These are phyloP conservation scores for Alternaria alternata DNA, from an alignment of 2,329 filamentous ascomycete genomes.

Conservation along the genomic window DNA sequence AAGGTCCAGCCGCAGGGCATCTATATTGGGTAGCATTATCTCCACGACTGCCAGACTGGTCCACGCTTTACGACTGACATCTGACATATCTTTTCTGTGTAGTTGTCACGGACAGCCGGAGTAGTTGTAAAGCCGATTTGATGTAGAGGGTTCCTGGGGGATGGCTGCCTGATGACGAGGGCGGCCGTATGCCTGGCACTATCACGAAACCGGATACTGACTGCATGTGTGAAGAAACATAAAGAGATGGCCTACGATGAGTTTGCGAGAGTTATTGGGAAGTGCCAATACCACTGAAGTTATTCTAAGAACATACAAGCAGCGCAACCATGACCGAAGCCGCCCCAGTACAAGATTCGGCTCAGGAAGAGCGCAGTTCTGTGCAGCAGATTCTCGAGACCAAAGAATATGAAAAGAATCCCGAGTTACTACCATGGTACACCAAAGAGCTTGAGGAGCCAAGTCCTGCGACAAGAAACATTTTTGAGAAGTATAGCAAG, in stretches of 20 bases:
- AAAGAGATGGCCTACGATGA: background rate
- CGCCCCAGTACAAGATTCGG: constrained; percentile 1
- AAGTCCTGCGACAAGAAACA: constrained; percentile 37
- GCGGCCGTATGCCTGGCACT: constrained; percentile 8
- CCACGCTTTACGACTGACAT: background rate
- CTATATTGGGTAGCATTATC: constrained; percentile 1
- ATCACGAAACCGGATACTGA: background rate
- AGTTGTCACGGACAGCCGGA: background rate
- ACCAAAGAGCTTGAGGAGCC: constrained; percentile 41
- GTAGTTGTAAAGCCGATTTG: constrained; percentile 4
- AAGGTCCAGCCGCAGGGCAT: constrained; percentile 22
- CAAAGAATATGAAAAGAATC: constrained; percentile 30
- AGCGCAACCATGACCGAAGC: constrained; percentile 21
- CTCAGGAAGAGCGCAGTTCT: constrained; percentile 13
- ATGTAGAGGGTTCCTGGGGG: constrained; percentile 15
- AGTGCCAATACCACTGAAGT: background rate
- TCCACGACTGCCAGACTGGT: background rate
- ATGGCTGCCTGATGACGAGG: constrained; percentile 13
- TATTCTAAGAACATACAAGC: background rate
- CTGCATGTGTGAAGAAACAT: constrained; percentile 1
- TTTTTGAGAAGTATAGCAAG: constrained; percentile 53
- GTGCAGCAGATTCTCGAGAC: constrained; percentile 25
- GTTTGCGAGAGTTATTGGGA: background rate
- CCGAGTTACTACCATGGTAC: constrained; percentile 42
- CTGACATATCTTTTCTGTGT: background rate